Percentiles rank a stretch among this genome's conserved stretches.
phyloP scores from a whole-genome alignment of 768 basidiomycete species.

The Ephemerocybe angulata region DNA sequence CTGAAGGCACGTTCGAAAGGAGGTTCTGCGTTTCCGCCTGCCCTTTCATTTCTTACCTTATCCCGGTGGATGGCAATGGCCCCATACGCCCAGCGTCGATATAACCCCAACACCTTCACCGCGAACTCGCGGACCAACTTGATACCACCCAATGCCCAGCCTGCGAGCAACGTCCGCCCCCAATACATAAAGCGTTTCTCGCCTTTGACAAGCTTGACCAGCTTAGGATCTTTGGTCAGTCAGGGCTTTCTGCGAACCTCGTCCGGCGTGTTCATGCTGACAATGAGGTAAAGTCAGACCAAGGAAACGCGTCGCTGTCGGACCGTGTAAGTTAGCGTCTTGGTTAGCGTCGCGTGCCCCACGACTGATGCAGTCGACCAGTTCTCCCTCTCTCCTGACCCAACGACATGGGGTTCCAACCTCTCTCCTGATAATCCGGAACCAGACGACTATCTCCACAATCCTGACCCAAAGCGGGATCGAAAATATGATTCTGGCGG shows the following conservation, averaged over 20 bases:
- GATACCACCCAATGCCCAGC: constrained; percentile 29
- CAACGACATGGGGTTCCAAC: constrained; percentile 67
- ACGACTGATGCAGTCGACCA: constrained; percentile 20
- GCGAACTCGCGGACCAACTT: constrained; percentile 54
- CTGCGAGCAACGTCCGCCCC: not conserved
- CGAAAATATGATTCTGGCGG: constrained; percentile 54
- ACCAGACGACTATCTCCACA: constrained; percentile 70
- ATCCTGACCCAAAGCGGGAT: constrained; percentile 65
- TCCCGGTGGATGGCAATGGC: constrained; percentile 13
- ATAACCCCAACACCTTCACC: constrained; percentile 35
- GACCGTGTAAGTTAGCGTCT: constrained; percentile 32
- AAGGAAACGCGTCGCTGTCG: not conserved
- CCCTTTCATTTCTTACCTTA: not conserved
- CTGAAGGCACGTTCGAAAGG: not conserved
- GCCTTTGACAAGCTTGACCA: not conserved
- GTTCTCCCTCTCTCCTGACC: constrained; percentile 76
- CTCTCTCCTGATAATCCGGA: constrained; percentile 54
- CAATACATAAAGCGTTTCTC: not conserved
- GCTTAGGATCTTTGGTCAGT: not conserved
- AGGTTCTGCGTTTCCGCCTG: not conserved
- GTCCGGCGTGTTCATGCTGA: not conserved
- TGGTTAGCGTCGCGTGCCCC: constrained; percentile 32
- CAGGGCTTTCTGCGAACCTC: not conserved
- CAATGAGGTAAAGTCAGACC: not conserved
- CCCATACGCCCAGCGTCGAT: constrained; percentile 39